Conservation (phyloP, 495 filamentous ascomycete species). For the Immersiella caudata region DNA sequence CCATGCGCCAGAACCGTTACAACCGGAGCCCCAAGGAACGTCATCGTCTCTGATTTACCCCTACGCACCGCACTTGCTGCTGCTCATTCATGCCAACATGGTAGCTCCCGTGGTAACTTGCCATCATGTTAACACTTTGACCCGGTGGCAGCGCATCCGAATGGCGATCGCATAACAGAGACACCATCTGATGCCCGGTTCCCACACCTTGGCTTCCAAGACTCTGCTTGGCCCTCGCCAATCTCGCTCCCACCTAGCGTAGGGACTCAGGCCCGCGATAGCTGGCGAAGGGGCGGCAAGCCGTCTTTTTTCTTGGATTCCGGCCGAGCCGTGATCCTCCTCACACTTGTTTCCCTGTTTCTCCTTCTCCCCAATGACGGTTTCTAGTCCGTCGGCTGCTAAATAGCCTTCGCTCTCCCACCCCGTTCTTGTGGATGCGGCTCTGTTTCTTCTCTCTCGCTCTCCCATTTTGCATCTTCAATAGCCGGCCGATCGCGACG, state of each 20-base stretch:
- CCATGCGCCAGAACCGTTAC: slow-evolving; percentile 19
- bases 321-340: slow-evolving; percentile 2
- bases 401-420: slow-evolving; percentile 28
- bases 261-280: background rate
- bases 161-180: slow-evolving; percentile 14
- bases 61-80: slow-evolving; percentile 1
- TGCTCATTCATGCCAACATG: slow-evolving; percentile 10
- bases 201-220: slow-evolving; percentile 5
- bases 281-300: slow-evolving; percentile 5
- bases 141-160: slow-evolving; percentile 11
- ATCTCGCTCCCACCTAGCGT: slow-evolving; percentile 17
- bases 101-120: background rate
- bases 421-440: background rate
- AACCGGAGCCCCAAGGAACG: slow-evolving; percentile 7
- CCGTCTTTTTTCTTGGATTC: slow-evolving; percentile 18
- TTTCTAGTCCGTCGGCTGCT: slow-evolving; percentile 20
- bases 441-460: slow-evolving; percentile 16
- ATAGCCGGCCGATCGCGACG: slow-evolving; percentile 30
- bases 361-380: slow-evolving; percentile 24
- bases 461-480: slow-evolving; percentile 6
- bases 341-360: slow-evolving; percentile 29
- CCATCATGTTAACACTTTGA: background rate
- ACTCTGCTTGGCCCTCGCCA: slow-evolving; percentile 7
- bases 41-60: slow-evolving; percentile 2
- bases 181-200: slow-evolving; percentile 8